These are phyloP conservation scores for Psilocybe tampanensis DNA, from an alignment of 768 basidiomycete genomes.

Conservation along the genomic window DNA sequence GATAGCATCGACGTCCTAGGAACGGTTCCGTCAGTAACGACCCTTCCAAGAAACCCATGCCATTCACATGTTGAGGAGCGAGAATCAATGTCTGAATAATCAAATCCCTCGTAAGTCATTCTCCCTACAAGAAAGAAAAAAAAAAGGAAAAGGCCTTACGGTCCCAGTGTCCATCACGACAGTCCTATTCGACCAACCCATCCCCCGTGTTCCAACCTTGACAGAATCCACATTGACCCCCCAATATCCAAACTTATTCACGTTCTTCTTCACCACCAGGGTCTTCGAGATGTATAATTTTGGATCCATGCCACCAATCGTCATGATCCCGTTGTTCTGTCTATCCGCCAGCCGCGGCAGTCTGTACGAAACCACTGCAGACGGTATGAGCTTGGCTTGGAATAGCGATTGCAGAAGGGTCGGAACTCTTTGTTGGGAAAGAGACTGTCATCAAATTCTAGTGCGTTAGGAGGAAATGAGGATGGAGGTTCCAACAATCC, in stretches of 20 bases:
- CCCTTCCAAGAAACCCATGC: background rate
- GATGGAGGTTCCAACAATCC: constrained; percentile 20
- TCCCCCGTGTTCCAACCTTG: constrained; percentile 9
- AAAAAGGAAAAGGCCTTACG: constrained; percentile 5
- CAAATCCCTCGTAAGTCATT: background rate
- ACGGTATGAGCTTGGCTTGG: constrained; percentile 52
- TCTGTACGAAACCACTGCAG: constrained; percentile 78
- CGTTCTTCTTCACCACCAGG: constrained; percentile 34
- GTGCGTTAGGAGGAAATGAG: background rate
- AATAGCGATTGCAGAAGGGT: constrained; percentile 79
- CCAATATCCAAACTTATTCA: constrained; percentile 10
- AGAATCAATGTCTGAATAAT: constrained; percentile 12
- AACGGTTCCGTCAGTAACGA: constrained; percentile 50
- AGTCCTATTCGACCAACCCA: constrained; percentile 20
- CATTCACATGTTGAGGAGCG: constrained; percentile 14
- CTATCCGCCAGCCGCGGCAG: constrained; percentile 73
- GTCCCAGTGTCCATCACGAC: constrained; percentile 21
- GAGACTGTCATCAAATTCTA: constrained; percentile 32
- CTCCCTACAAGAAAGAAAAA: background rate
- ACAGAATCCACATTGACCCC: constrained; percentile 13
- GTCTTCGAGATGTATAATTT: background rate
- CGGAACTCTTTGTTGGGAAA: constrained; percentile 63
- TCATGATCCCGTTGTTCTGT: constrained; percentile 76
- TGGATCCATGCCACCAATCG: constrained; percentile 47
- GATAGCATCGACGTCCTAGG: constrained; percentile 41